phyloP scores from a whole-genome alignment of 2,329 filamentous ascomycete species.

The Onygenales sp. region DNA sequence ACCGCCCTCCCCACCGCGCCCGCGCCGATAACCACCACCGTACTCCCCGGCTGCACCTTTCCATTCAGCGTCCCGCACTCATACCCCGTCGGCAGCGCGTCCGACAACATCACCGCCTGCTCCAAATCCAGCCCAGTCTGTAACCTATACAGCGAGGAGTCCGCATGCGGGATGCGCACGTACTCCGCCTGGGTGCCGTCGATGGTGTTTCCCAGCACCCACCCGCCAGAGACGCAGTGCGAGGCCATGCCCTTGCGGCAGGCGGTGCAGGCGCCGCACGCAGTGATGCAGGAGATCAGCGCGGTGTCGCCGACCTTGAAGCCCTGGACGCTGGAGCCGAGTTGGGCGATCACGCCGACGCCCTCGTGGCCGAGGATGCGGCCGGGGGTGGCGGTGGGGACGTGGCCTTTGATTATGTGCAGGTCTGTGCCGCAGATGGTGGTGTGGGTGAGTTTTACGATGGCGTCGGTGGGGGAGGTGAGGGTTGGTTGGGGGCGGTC shows the following conservation, averaged over 20 bases:
- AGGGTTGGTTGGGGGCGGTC: constrained; percentile 36
- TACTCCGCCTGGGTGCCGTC: constrained; percentile 51
- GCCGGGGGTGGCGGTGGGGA: constrained; percentile 39
- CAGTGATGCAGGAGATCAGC: constrained; percentile 43
- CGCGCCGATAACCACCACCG: constrained; percentile 46
- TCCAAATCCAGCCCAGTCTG: constrained; percentile 31
- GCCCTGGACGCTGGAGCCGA: constrained; percentile 37
- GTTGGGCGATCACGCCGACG: constrained; percentile 39
- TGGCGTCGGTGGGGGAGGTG: constrained; percentile 37
- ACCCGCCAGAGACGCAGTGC: constrained; percentile 46
- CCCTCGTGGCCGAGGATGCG: constrained; percentile 46
- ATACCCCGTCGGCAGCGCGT: constrained; percentile 48
- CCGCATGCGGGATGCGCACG: constrained; percentile 44
- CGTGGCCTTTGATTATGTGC: constrained; percentile 47
- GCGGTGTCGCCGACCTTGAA: constrained; percentile 44
- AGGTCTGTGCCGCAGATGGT: constrained; percentile 49
- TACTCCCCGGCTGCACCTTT: constrained; percentile 42
- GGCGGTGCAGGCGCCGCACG: constrained; percentile 43
- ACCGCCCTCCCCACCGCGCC: constrained; percentile 49
- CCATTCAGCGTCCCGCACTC: constrained; percentile 47
- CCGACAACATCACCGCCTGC: constrained; percentile 42
- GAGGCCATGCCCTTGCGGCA: constrained; percentile 44
- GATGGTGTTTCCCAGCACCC: constrained; percentile 45
- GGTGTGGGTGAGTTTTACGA: constrained; percentile 40
- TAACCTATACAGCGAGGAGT: constrained; percentile 39